Conservation (phyloP, 495 filamentous ascomycete species). For the Daldinia caldariorum region DNA sequence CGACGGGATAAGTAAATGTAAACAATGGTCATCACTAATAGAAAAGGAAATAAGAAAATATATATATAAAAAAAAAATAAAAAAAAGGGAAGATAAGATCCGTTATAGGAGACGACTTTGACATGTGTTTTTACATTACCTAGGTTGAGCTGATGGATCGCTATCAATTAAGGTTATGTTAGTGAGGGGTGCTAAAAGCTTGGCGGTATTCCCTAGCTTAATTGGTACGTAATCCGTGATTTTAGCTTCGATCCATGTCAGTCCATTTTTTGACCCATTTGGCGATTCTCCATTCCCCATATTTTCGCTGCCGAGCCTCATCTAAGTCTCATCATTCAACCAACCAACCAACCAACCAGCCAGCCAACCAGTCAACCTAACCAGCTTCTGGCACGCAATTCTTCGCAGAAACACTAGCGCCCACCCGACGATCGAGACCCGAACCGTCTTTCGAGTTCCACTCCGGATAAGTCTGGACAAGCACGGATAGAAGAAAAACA, state of each 20-base stretch:
- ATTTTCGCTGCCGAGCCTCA: constrained; percentile 13
- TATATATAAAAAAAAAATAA: no score
- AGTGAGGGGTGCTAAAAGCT: constrained; percentile 13
- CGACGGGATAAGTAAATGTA: no score
- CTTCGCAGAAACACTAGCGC: constrained; percentile 2
- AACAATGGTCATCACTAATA: no score
- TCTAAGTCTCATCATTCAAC: neutral
- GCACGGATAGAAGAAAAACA: neutral
- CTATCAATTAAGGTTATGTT: constrained; percentile 28
- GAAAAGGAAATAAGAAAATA: no score
- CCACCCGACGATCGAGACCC: constrained; percentile 6
- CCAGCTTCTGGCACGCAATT: neutral
- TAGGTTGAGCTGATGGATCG: neutral
- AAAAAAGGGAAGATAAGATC: no score
- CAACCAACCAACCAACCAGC: no score
- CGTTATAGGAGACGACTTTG: no score
- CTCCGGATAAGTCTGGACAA: neutral
- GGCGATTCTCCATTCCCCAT: neutral
- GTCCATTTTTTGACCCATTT: constrained; percentile 3
- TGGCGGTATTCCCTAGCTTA: constrained; percentile 1
- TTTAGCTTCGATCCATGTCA: constrained; percentile 1
- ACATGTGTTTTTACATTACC: no score
- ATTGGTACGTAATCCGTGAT: constrained; percentile 9
- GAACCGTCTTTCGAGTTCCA: neutral
- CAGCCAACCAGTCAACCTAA: no score